Conservation (phyloP, 352 stramenopile species). For the Elongisporangium senticosum region DNA sequence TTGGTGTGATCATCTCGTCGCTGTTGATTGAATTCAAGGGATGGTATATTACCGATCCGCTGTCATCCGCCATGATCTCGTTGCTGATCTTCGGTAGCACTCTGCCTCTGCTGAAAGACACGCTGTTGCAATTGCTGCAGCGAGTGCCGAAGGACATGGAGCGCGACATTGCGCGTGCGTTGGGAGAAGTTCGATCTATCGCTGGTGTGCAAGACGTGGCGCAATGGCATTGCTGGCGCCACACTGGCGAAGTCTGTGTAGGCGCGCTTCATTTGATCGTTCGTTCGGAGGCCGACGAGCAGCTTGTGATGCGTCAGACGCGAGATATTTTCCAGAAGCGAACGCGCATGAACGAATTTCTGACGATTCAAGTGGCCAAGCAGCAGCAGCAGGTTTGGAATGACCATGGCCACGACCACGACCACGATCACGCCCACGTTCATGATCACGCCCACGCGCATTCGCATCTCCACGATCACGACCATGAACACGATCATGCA, state of each 20-base stretch:
- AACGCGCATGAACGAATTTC: slow-evolving; percentile 36
- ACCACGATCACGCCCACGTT: slow-evolving; percentile 14
- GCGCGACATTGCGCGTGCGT: slow-evolving; percentile 27
- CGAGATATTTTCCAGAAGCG: slow-evolving; percentile 40
- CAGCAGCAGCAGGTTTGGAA: slow-evolving; percentile 17
- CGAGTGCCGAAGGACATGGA: slow-evolving; percentile 56
- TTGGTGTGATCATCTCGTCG: slow-evolving; percentile 87
- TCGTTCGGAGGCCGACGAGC: slow-evolving; percentile 33
- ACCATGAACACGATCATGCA: slow-evolving; percentile 14
- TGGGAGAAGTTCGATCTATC: slow-evolving; percentile 42
- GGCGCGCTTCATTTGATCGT: slow-evolving; percentile 59
- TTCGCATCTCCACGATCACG: slow-evolving; percentile 3
- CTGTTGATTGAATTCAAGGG: slow-evolving; percentile 79
- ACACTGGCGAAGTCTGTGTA: slow-evolving; percentile 54
- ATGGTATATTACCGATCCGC: slow-evolving; percentile 79
- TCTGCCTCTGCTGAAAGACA: slow-evolving; percentile 70
- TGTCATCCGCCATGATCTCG: slow-evolving; percentile 79
- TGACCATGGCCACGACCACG: slow-evolving; percentile 6
- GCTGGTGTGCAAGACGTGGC: slow-evolving; percentile 36
- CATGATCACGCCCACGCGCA: slow-evolving; percentile 12
- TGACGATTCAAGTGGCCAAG: slow-evolving; percentile 64
- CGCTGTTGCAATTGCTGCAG: slow-evolving; percentile 64
- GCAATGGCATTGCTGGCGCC: slow-evolving; percentile 75
- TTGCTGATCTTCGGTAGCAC: slow-evolving; percentile 83
- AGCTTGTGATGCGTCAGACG: slow-evolving; percentile 46